These are phyloP conservation scores for Thalassiosira oceanica DNA, from an alignment of 352 stramenopile genomes.

Conservation along the genomic window DNA sequence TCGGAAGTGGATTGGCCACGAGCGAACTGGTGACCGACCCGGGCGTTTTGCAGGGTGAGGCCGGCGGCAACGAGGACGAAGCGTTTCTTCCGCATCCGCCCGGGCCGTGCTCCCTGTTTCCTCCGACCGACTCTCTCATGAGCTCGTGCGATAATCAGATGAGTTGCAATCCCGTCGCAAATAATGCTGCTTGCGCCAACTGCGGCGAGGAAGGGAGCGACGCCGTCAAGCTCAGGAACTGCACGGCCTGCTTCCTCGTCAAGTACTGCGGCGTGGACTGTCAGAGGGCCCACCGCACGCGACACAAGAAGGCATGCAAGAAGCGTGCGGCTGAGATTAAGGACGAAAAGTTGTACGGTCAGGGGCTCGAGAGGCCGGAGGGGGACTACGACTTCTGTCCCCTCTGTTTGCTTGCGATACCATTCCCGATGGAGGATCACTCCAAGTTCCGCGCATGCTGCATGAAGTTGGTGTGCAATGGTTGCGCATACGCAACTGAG, in stretches of 20 bases:
- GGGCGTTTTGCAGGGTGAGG: too few species aligned
- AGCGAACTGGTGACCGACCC: too few species aligned
- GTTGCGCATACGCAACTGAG: slow-evolving; percentile 2
- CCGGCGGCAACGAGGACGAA: too few species aligned
- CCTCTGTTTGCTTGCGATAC: slow-evolving; percentile 5
- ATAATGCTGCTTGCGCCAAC: too few species aligned
- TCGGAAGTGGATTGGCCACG: too few species aligned
- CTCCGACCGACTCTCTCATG: too few species aligned
- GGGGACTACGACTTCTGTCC: slow-evolving; percentile 11
- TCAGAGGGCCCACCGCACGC: background rate
- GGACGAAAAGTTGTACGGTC: slow-evolving; percentile 4
- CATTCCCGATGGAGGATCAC: too few species aligned
- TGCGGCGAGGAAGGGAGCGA: slow-evolving; percentile 11
- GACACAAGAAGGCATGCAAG: slow-evolving; percentile 12
- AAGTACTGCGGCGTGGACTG: slow-evolving; percentile 24
- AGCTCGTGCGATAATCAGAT: too few species aligned
- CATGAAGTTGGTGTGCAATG: slow-evolving; percentile 5
- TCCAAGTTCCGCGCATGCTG: slow-evolving; percentile 4
- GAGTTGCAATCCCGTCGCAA: too few species aligned
- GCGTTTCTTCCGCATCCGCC: too few species aligned
- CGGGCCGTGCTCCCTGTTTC: too few species aligned
- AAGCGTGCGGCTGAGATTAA: slow-evolving; percentile 2
- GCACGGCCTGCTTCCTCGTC: slow-evolving; percentile 16
- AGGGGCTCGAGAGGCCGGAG: background rate
- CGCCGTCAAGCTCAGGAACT: slow-evolving; percentile 20